phyloP scores from a whole-genome alignment of 306 rosid genomes.

The Biancaea sappan region DNA sequence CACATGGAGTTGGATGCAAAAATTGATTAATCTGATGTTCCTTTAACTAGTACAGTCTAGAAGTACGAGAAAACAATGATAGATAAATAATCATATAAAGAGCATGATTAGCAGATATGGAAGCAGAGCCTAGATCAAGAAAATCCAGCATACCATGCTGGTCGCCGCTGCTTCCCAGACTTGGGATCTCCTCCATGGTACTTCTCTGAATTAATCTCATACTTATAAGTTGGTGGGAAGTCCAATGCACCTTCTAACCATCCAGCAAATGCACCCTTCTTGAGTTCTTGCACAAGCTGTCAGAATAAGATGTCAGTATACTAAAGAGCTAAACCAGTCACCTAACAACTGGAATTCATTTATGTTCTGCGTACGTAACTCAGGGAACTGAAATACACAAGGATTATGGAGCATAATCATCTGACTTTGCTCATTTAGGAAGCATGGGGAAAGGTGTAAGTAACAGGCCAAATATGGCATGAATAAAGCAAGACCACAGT shows the following conservation, averaged over 20 bases:
- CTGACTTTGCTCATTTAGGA: constrained; percentile 11
- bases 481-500: background rate
- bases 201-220: constrained; percentile 75
- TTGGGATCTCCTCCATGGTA: constrained; percentile 83
- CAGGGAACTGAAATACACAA: background rate
- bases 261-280: constrained; percentile 70
- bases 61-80: background rate
- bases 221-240: constrained; percentile 93
- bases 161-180: constrained; percentile 78
- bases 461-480: background rate
- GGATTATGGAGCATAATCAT: background rate
- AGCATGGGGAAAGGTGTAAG: background rate
- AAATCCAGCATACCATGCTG: constrained; percentile 79
- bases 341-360: background rate
- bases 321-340: constrained; percentile 20
- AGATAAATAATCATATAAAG: constrained; percentile 9
- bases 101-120: constrained; percentile 16
- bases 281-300: constrained; percentile 74
- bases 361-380: background rate
- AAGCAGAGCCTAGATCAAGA: constrained; percentile 20
- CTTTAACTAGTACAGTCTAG: background rate
- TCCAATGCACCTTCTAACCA: constrained; percentile 89
- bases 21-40: background rate
- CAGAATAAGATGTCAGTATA: constrained; percentile 43
- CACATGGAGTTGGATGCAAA: background rate